phyloP scores from a whole-genome alignment of 352 stramenopile genomes.

The Phytophthora multivora region DNA sequence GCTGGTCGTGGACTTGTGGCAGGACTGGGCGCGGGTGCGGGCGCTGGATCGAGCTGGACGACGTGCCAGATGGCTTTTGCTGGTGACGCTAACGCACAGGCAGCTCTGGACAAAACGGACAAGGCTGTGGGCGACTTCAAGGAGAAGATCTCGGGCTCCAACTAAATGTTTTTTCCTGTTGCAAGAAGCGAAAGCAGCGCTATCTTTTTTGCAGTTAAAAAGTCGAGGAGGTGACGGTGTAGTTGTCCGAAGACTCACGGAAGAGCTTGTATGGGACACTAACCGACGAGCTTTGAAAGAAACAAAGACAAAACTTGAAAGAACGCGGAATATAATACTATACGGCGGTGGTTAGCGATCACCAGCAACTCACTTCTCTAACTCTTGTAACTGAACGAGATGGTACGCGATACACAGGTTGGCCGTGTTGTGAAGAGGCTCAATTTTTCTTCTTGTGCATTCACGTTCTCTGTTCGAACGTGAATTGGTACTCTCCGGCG shows the following conservation, averaged over 20 bases:
- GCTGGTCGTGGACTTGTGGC: constrained; percentile 66
- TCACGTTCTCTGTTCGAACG: constrained; percentile 52
- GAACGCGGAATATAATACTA: constrained; percentile 55
- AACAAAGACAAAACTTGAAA: constrained; percentile 14
- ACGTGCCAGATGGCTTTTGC: constrained; percentile 86
- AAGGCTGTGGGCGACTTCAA: constrained; percentile 80
- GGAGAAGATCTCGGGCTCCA: constrained; percentile 45
- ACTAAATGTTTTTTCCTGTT: constrained; percentile 28
- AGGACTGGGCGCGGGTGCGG: constrained; percentile 71
- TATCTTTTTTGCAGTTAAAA: constrained; percentile 15
- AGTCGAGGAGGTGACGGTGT: background rate
- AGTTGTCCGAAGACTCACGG: too few species aligned
- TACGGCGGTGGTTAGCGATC: constrained; percentile 33
- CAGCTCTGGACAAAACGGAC: constrained; percentile 72
- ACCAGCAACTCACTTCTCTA: constrained; percentile 16
- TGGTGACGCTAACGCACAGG: constrained; percentile 67
- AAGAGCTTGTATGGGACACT: background rate
- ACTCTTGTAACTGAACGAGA: background rate
- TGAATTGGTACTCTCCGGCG: constrained; percentile 57
- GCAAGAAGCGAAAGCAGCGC: constrained; percentile 1
- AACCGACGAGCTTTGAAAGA: constrained; percentile 14
- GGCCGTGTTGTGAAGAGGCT: too few species aligned
- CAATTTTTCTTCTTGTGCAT: background rate
- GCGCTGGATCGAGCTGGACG: constrained; percentile 83
- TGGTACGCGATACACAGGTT: background rate